phyloP scores from a whole-genome alignment of 371 early-diverging fungal genomes.

The Mortierella sp. region DNA sequence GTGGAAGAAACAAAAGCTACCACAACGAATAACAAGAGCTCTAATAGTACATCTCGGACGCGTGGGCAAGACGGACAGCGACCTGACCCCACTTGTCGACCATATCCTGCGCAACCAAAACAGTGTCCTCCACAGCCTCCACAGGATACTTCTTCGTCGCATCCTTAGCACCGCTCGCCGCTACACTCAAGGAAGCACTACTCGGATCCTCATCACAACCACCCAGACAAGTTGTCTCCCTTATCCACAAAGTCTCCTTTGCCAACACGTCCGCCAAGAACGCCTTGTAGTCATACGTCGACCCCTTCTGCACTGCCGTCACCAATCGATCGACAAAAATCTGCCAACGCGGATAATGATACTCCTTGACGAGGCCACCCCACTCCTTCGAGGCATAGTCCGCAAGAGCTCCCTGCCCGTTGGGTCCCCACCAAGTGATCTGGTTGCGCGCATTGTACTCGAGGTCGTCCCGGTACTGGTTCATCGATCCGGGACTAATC shows the following conservation, averaged over 20 bases:
- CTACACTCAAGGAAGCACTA: background rate
- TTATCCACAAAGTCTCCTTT: slow-evolving; percentile 24
- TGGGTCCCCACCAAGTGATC: slow-evolving; percentile 54
- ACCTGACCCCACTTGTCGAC: slow-evolving; percentile 33
- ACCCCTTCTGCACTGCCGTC: slow-evolving; percentile 11
- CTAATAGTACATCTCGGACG: background rate
- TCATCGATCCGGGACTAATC: background rate
- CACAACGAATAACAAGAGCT: background rate
- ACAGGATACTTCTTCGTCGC: slow-evolving; percentile 18
- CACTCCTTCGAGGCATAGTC: slow-evolving; percentile 54
- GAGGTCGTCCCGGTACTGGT: slow-evolving; percentile 35
- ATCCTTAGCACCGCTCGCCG: background rate
- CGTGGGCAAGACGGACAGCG: slow-evolving; percentile 19
- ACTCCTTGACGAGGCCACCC: slow-evolving; percentile 40
- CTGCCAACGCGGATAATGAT: slow-evolving; percentile 39
- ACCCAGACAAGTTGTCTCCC: slow-evolving; percentile 22
- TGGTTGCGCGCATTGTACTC: slow-evolving; percentile 46
- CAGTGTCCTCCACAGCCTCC: slow-evolving; percentile 28
- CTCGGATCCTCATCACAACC: background rate
- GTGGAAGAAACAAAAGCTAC: background rate
- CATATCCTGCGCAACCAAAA: slow-evolving; percentile 27
- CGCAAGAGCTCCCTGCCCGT: slow-evolving; percentile 22
- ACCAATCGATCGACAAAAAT: slow-evolving; percentile 39
- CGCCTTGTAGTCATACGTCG: slow-evolving; percentile 20
- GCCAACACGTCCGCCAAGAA: slow-evolving; percentile 24